phyloP scores from a whole-genome alignment of 352 stramenopile genomes.

The Elongisporangium senticosum region DNA sequence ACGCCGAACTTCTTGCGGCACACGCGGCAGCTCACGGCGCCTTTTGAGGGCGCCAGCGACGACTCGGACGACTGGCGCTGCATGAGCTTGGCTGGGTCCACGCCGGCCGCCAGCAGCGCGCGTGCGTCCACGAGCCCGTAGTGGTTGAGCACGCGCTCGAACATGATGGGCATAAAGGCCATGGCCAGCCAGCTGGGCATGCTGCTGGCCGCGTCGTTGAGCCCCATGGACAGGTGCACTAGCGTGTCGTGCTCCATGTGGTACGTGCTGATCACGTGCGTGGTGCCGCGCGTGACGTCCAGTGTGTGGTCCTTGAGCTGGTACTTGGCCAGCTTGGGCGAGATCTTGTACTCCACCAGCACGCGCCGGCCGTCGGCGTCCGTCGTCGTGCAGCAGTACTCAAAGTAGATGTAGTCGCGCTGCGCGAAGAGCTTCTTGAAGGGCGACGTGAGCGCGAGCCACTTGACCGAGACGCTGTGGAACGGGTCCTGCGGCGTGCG shows the following conservation, averaged over 20 bases:
- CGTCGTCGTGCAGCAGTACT: constrained; percentile 2
- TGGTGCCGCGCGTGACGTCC: too few relatives aligned
- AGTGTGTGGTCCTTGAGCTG: constrained; percentile 15
- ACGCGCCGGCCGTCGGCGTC: too few relatives aligned
- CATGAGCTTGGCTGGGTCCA: neutral
- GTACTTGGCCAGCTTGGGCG: neutral
- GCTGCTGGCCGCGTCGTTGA: too few relatives aligned
- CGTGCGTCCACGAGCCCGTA: constrained; percentile 18
- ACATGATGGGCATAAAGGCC: constrained; percentile 24
- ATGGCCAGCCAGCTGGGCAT: constrained; percentile 12
- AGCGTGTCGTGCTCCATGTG: constrained; percentile 8
- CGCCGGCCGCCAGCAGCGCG: constrained; percentile 11
- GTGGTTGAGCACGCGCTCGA: constrained; percentile 17
- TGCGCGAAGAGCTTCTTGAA: too few relatives aligned
- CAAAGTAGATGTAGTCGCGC: constrained; percentile 30
- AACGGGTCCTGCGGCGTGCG: constrained; percentile 22
- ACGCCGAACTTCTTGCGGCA: constrained; percentile 18
- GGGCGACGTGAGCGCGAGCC: constrained; percentile 12
- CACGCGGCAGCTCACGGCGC: too few relatives aligned
- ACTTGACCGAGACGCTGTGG: constrained; percentile 26
- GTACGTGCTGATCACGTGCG: constrained; percentile 1
- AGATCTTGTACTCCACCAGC: too few relatives aligned
- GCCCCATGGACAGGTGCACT: constrained; percentile 1
- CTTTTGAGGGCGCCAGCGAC: too few relatives aligned
- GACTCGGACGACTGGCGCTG: constrained; percentile 5